Percentiles rank a stretch among this genome's conserved stretches.
phyloP scores from a whole-genome alignment of 495 filamentous ascomycete species.

The Tuber indicum region DNA sequence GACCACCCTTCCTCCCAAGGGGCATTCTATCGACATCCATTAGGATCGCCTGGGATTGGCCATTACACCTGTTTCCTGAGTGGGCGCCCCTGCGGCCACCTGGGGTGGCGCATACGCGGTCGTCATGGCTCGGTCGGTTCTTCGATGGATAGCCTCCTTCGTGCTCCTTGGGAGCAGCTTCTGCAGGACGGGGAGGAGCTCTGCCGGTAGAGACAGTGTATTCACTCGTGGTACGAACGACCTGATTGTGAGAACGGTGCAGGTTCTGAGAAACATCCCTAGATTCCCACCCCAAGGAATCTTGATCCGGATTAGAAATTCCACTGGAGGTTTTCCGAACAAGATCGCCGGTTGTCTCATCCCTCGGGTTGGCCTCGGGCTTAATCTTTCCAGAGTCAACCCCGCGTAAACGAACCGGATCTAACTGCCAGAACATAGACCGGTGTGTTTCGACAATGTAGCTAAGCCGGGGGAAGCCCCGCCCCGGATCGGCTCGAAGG shows the following conservation, averaged over 20 bases:
- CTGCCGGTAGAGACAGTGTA: background rate
- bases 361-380: background rate
- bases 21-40: background rate
- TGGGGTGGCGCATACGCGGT: background rate
- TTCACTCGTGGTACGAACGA: background rate
- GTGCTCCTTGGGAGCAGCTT: background rate
- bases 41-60: background rate
- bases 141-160: background rate
- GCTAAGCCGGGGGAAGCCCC: background rate
- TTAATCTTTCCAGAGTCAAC: background rate
- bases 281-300: background rate
- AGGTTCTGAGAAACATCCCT: background rate
- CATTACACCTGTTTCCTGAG: background rate
- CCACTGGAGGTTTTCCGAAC: background rate
- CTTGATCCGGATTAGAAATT: background rate
- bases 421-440: conserved; percentile 4
- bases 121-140: background rate
- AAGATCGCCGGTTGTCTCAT: background rate
- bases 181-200: background rate
- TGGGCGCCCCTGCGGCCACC: background rate
- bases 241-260: background rate
- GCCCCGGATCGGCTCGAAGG: background rate
- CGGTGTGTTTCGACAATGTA: background rate
- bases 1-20: background rate
- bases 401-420: background rate